Conservation (phyloP, 306 rosid species). For the Acacia melanoxylon region DNA sequence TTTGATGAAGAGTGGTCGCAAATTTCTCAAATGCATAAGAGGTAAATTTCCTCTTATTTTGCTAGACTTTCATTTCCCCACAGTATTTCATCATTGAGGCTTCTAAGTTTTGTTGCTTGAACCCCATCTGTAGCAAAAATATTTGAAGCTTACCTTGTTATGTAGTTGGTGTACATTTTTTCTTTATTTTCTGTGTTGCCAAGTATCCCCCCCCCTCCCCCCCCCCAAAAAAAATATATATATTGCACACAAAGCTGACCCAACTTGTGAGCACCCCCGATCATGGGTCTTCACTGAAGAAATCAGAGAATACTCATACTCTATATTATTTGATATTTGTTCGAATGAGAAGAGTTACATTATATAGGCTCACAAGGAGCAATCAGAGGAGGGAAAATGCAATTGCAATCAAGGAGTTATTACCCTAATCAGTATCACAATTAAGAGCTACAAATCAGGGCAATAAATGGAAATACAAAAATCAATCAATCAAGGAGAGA, state of each 20-base stretch:
- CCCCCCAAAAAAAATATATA: neutral
- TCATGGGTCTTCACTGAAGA: neutral
- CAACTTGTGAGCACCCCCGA: neutral
- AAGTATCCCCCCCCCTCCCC: neutral
- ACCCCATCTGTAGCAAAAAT: neutral
- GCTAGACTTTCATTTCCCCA: constrained; percentile 7
- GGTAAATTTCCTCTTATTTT: constrained; percentile 47
- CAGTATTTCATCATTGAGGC: neutral
- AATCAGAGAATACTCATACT: no score
- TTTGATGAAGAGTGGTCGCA: constrained; percentile 73
- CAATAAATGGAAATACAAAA: no score
- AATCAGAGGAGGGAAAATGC: no score
- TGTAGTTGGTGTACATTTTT: constrained; percentile 14
- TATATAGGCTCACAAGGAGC: no score
- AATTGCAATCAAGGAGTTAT: no score
- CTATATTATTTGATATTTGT: no score
- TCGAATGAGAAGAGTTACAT: no score
- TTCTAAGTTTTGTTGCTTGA: constrained; percentile 19
- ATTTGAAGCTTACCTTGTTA: constrained; percentile 18
- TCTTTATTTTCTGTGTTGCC: neutral
- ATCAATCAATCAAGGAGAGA: no score
- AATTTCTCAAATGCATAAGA: constrained; percentile 55
- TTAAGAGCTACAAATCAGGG: no score
- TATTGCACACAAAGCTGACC: neutral
- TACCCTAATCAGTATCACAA: no score